phyloP scores from a whole-genome alignment of 441 rosid genomes.

The Gossypium laxum region DNA sequence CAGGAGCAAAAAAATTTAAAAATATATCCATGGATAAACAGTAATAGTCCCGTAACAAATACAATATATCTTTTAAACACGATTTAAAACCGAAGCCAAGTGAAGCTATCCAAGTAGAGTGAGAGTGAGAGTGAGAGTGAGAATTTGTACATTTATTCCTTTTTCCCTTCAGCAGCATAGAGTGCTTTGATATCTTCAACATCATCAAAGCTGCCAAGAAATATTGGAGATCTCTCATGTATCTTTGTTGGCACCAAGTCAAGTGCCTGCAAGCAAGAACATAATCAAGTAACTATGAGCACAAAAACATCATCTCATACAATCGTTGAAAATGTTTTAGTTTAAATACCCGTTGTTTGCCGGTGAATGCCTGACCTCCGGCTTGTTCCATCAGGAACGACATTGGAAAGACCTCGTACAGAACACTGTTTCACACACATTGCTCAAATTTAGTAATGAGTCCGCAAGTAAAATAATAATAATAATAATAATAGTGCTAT shows the following conservation, averaged over 20 bases:
- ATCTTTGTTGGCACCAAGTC: slow-evolving; percentile 65
- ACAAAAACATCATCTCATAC: background rate
- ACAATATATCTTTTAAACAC: too few relatives aligned
- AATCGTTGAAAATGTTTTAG: too few relatives aligned
- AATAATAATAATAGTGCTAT: too few relatives aligned
- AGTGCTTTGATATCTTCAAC: slow-evolving; percentile 82
- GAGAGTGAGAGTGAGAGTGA: background rate
- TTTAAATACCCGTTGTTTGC: slow-evolving; percentile 61
- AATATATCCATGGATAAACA: too few relatives aligned
- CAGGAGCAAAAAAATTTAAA: too few relatives aligned
- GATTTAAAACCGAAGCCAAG: background rate
- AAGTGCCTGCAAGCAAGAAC: slow-evolving; percentile 33
- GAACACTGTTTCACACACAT: slow-evolving; percentile 40
- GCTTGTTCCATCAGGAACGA: slow-evolving; percentile 95
- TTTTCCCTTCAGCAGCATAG: slow-evolving; percentile 45
- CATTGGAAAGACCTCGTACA: slow-evolving; percentile 96
- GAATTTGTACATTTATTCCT: slow-evolving; percentile 18
- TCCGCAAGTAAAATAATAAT: too few relatives aligned
- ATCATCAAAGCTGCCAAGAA: slow-evolving; percentile 88
- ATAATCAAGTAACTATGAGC: background rate
- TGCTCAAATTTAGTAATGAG: background rate
- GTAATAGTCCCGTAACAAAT: too few relatives aligned
- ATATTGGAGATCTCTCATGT: slow-evolving; percentile 83
- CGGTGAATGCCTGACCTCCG: slow-evolving; percentile 89
- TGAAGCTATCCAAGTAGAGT: background rate